Conservation (phyloP, 257 asterid genomes). For the Scutellaria barbata region DNA sequence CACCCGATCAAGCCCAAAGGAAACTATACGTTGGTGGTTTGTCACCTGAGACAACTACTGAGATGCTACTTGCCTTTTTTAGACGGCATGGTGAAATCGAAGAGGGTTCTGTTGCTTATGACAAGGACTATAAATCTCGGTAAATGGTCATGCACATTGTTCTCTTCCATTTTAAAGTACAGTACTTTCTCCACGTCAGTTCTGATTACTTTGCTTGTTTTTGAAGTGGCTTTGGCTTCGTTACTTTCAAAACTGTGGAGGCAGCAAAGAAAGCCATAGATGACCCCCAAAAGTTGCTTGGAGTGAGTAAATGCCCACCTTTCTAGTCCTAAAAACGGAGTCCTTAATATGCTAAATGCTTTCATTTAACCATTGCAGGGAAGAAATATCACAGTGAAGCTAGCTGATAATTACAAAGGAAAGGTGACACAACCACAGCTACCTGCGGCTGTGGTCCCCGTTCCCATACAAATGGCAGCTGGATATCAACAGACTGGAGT, state of each 20-base stretch:
- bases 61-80: constrained; percentile 68
- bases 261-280: constrained; percentile 77
- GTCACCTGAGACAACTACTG: constrained; percentile 82
- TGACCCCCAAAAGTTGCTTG: constrained; percentile 78
- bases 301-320: constrained; percentile 53
- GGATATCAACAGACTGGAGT: constrained; percentile 56
- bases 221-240: constrained; percentile 87
- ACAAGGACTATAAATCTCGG: constrained; percentile 84
- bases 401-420: constrained; percentile 82
- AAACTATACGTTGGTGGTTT: constrained; percentile 79
- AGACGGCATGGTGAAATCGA: constrained; percentile 75
- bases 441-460: constrained; percentile 52
- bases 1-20: constrained; percentile 79
- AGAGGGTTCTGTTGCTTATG: constrained; percentile 93
- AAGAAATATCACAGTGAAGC: constrained; percentile 77
- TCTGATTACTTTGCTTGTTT: constrained; percentile 40
- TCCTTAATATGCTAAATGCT: background rate
- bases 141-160: constrained; percentile 31
- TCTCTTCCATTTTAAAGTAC: constrained; percentile 10
- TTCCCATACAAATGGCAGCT: constrained; percentile 49
- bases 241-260: constrained; percentile 75
- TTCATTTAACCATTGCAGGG: constrained; percentile 53
- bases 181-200: background rate
- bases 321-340: background rate
- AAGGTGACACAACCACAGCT: constrained; percentile 55